Conservation (phyloP, 176 grass and related monocot genomes). For the Oryza australiensis region DNA sequence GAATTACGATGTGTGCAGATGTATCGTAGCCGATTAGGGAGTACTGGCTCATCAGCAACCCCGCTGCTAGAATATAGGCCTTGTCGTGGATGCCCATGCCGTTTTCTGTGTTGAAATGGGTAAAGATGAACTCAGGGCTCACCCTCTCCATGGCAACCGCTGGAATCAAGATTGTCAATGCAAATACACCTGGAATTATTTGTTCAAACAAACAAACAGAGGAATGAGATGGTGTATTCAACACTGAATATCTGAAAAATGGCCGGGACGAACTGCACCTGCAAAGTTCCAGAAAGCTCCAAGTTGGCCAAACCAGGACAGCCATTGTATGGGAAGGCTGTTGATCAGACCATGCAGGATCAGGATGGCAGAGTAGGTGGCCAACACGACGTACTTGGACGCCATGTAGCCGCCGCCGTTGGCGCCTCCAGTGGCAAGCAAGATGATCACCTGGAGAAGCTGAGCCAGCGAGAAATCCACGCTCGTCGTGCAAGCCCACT, state of each 20-base stretch:
- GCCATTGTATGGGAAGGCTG: constrained; percentile 50
- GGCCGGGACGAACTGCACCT: constrained; percentile 1
- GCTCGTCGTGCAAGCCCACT: constrained; percentile 71
- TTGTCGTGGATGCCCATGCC: constrained; percentile 49
- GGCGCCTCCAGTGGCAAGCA: constrained; percentile 63
- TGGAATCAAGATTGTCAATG: constrained; percentile 54
- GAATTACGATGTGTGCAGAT: too few relatives aligned
- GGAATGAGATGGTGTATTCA: neutral
- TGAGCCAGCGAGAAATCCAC: constrained; percentile 71
- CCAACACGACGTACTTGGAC: constrained; percentile 65
- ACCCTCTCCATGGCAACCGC: constrained; percentile 55
- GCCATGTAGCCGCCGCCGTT: constrained; percentile 70
- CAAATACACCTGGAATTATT: constrained; percentile 37
- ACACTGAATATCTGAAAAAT: neutral
- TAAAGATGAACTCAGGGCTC: constrained; percentile 54
- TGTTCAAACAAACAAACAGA: neutral
- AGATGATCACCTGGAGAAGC: constrained; percentile 67
- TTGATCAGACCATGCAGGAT: constrained; percentile 60
- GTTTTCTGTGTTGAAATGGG: constrained; percentile 67
- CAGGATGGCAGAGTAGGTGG: constrained; percentile 52
- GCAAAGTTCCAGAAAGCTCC: constrained; percentile 56
- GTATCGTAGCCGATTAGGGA: constrained; percentile 68
- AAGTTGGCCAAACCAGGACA: constrained; percentile 52
- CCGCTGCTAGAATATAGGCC: constrained; percentile 61
- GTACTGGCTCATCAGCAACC: constrained; percentile 73